Percentiles rank a stretch among this genome's conserved stretches.
Evolutionary conservation across 805 yeast genomes (phyloP).

Genomic region (Saturnispora diversa): DNA sequence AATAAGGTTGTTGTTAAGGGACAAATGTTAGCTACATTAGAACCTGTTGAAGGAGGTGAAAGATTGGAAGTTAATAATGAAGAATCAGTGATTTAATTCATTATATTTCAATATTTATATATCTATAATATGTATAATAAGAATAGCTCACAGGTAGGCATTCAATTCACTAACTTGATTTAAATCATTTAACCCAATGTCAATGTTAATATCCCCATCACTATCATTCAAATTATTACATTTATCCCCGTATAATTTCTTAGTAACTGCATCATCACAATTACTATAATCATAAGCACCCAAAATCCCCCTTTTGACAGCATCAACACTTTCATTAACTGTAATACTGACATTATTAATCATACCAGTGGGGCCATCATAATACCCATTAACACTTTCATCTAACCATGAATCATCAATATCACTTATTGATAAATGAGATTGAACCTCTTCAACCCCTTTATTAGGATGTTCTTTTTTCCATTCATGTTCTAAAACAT

Average conservation of each 20-base stretch:
- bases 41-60: constrained; percentile 67
- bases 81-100: background rate
- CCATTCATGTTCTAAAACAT: constrained; percentile 28
- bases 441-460: constrained; percentile 15
- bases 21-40: constrained; percentile 62
- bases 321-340: constrained; percentile 21
- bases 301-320: constrained; percentile 4
- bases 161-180: constrained; percentile 10
- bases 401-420: constrained; percentile 46
- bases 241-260: too few species aligned
- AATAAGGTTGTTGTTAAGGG: constrained; percentile 82
- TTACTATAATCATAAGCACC: constrained; percentile 7
- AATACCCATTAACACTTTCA: constrained; percentile 31
- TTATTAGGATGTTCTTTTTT: constrained; percentile 22
- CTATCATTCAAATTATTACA: too few species aligned
- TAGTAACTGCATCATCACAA: background rate
- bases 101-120: background rate
- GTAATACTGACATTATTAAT: constrained; percentile 46
- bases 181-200: too few species aligned
- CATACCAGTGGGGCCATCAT: constrained; percentile 68
- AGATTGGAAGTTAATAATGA: constrained; percentile 40
- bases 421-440: constrained; percentile 5
- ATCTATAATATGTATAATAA: constrained; percentile 2
- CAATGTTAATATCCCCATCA: too few species aligned
- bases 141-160: constrained; percentile 7